These are phyloP conservation scores for Podaxis mareebaensis DNA, from an alignment of 768 basidiomycete species.

Conservation along the genomic window DNA sequence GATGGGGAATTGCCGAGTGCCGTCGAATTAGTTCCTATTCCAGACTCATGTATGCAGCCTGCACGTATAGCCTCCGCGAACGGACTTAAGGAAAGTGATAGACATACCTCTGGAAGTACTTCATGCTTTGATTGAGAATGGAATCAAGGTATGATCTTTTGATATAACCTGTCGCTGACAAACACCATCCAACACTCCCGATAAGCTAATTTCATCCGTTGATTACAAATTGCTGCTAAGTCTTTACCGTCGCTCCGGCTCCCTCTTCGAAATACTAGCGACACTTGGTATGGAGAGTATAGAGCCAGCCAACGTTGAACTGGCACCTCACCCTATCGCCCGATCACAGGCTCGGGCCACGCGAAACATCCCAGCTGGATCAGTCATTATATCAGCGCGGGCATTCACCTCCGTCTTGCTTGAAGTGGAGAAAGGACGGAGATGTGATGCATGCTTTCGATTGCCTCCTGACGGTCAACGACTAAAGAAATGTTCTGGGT, in stretches of 20 bases:
- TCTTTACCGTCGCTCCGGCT: too few species aligned
- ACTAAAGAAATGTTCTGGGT: slow-evolving; percentile 64
- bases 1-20: too few species aligned
- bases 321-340: slow-evolving; percentile 48
- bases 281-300: background rate
- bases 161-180: background rate
- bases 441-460: slow-evolving; percentile 69
- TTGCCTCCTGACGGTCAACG: slow-evolving; percentile 25
- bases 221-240: too few species aligned
- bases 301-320: slow-evolving; percentile 16
- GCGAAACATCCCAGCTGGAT: slow-evolving; percentile 41
- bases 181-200: background rate
- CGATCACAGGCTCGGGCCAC: slow-evolving; percentile 52
- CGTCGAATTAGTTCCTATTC: too few species aligned
- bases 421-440: slow-evolving; percentile 54
- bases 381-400: slow-evolving; percentile 43
- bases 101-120: too few species aligned
- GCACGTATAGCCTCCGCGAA: too few species aligned
- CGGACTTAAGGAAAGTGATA: too few species aligned
- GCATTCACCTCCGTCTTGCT: slow-evolving; percentile 53
- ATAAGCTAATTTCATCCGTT: too few species aligned
- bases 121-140: too few species aligned
- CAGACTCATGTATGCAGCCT: too few species aligned
- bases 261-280: too few species aligned
- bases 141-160: background rate